These are phyloP conservation scores for Hamamelis virginiana DNA, from an alignment of 164 flowering plant genomes.

Conservation along the genomic window DNA sequence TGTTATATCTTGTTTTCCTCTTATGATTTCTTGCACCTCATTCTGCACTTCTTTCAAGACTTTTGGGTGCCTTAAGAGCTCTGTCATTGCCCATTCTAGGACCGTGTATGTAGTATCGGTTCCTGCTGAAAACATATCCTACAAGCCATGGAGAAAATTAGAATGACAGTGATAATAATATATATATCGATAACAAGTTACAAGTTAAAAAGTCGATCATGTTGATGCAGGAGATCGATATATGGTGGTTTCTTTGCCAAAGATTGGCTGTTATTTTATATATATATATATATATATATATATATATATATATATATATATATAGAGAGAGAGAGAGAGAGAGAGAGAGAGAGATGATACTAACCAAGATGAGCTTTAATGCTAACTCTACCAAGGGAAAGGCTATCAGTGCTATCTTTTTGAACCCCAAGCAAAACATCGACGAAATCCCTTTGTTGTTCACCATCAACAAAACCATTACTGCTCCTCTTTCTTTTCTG, in stretches of 20 bases:
- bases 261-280: not conserved
- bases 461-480: not conserved
- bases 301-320: too few species aligned
- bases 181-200: not conserved
- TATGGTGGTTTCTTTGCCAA: too few species aligned
- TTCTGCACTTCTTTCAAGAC: conserved; percentile 16
- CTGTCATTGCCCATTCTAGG: conserved; percentile 37
- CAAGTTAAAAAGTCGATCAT: too few species aligned
- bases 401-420: conserved; percentile 12
- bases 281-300: not conserved
- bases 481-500: not conserved
- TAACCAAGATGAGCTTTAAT: conserved; percentile 38
- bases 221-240: not conserved
- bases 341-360: not conserved
- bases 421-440: conserved; percentile 34
- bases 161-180: too few species aligned
- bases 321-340: not conserved
- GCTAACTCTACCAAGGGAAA: conserved; percentile 19
- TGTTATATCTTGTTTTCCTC: not conserved
- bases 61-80: conserved; percentile 24
- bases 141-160: not conserved
- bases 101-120: conserved; percentile 23
- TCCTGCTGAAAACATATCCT: conserved; percentile 33
- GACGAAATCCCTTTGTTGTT: conserved; percentile 20
- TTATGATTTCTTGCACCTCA: conserved; percentile 15